phyloP scores from a whole-genome alignment of 805 yeast genomes.

The Kregervanrija pseudodelftensis region DNA sequence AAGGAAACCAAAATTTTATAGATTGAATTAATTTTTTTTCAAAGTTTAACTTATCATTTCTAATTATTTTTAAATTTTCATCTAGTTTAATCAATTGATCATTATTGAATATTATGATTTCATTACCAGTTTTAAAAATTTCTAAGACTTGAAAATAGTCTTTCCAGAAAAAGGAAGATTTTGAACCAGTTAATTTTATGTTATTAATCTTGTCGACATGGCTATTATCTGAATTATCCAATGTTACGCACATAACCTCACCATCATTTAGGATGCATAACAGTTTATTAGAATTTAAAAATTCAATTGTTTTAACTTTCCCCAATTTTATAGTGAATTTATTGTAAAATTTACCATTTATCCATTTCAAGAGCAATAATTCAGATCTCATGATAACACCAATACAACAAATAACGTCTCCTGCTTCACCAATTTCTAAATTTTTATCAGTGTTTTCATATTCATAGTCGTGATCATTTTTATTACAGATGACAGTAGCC shows the following conservation, averaged over 20 bases:
- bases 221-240: too few species aligned
- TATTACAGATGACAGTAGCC: slow-evolving; percentile 18
- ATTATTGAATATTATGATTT: slow-evolving; percentile 13
- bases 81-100: slow-evolving; percentile 17
- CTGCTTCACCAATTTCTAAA: not conserved
- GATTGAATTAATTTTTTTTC: not conserved
- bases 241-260: too few species aligned
- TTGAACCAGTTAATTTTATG: too few species aligned
- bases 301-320: slow-evolving; percentile 3
- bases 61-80: slow-evolving; percentile 17
- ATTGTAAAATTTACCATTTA: slow-evolving; percentile 5
- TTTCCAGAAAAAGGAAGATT: too few species aligned
- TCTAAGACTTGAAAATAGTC: too few species aligned
- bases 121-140: too few species aligned
- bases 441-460: not conserved
- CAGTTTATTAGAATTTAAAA: slow-evolving; percentile 3
- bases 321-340: slow-evolving; percentile 6
- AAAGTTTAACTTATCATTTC: too few species aligned
- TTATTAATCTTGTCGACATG: too few species aligned
- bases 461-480: not conserved
- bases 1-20: slow-evolving; percentile 34
- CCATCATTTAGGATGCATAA: slow-evolving; percentile 1
- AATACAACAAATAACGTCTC: slow-evolving; percentile 2
- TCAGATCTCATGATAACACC: slow-evolving; percentile 5
- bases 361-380: slow-evolving; percentile 8